A percentile compares a stretch with the other conserved stretches of the same genome.
These are phyloP conservation scores for Wallacemonas sp. DNA, from an alignment of 208 protist species.

Conservation along the genomic window DNA sequence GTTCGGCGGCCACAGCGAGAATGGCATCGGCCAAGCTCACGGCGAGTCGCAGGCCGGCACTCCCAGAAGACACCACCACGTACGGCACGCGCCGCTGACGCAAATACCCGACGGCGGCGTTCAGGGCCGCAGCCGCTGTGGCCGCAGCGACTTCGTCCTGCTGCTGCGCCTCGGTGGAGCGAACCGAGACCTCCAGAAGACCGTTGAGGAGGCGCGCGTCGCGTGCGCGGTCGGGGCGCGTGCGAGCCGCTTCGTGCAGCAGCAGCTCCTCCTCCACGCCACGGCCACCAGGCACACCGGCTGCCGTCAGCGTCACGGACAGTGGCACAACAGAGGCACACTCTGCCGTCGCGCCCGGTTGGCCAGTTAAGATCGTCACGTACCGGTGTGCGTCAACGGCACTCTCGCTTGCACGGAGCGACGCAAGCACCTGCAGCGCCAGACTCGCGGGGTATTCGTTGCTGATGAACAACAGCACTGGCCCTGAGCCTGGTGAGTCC, in stretches of 20 bases:
- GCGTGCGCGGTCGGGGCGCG: background rate
- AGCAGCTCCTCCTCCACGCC: background rate
- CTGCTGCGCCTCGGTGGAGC: no score
- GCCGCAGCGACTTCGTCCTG: background rate
- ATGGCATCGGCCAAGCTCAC: background rate
- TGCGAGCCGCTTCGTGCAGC: background rate
- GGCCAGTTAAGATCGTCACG: background rate
- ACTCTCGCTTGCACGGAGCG: background rate
- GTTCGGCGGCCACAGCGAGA: no score
- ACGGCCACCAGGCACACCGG: background rate
- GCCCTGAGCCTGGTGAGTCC: background rate
- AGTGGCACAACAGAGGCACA: conserved; percentile 11
- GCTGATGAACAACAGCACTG: background rate
- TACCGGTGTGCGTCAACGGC: background rate
- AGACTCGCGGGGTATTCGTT: background rate
- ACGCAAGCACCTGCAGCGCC: conserved; percentile 1
- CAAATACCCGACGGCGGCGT: background rate
- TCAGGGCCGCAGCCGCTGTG: background rate
- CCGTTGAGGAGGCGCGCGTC: conserved; percentile 4
- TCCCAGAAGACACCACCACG: background rate
- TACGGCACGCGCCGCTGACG: conserved; percentile 14
- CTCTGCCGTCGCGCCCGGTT: background rate
- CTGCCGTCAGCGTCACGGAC: background rate
- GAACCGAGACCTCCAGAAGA: conserved; percentile 15
- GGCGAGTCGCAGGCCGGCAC: background rate